Percentiles rank a stretch among this genome's conserved stretches.
These are phyloP conservation scores for Flaveria robusta DNA, from an alignment of 129 eudicot species.

Conservation along the genomic window DNA sequence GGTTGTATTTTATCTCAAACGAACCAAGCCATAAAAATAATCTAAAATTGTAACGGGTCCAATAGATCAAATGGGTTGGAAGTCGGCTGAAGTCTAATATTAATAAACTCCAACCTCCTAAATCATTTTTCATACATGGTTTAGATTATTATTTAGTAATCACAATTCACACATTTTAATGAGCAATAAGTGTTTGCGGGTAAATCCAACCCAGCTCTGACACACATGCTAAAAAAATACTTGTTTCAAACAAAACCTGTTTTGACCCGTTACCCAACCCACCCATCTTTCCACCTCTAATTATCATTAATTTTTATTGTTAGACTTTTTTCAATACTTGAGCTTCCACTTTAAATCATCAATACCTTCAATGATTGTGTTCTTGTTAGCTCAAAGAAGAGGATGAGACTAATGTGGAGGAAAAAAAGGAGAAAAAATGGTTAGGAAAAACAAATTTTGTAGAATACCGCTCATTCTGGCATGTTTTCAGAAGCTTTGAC, in stretches of 20 bases:
- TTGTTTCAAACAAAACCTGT: not conserved
- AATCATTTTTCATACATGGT: not conserved
- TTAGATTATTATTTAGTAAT: not conserved
- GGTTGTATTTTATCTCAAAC: not conserved
- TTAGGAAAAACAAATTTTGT: conserved; percentile 95
- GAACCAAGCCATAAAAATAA: not conserved
- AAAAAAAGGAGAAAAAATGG: conserved; percentile 62
- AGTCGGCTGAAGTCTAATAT: not conserved
- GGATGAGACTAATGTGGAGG: conserved; percentile 37
- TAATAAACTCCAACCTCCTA: not conserved
- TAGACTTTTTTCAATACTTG: conserved; percentile 7
- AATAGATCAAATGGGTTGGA: not conserved
- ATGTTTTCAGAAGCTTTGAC: conserved; percentile 94
- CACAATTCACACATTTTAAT: not conserved
- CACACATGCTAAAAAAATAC: not conserved
- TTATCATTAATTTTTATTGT: not conserved
- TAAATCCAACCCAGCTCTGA: not conserved
- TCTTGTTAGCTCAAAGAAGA: conserved; percentile 29
- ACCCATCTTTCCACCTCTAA: not conserved
- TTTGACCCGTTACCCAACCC: conserved; percentile 1
- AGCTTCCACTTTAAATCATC: conserved; percentile 6
- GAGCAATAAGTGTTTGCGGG: not conserved
- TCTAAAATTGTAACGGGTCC: not conserved
- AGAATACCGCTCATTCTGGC: conserved; percentile 92
- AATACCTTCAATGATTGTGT: conserved; percentile 23